phyloP scores from a whole-genome alignment of 768 basidiomycete genomes.

The Boletus coccyginus region DNA sequence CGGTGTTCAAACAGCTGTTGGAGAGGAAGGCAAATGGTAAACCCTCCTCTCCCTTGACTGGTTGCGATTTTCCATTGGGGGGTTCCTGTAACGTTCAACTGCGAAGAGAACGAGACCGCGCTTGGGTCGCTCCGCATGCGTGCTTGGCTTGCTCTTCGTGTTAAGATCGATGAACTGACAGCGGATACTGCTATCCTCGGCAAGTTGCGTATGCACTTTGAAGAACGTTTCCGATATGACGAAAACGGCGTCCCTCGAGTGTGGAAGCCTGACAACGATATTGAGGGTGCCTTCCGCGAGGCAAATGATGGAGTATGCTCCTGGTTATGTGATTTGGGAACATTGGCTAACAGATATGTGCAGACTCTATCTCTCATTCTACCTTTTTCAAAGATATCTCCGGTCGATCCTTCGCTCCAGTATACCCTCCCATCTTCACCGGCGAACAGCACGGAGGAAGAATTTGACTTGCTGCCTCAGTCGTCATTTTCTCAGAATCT shows the following conservation, averaged over 20 bases:
- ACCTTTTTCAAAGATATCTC: slow-evolving; percentile 79
- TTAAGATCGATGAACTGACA: slow-evolving; percentile 91
- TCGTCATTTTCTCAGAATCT: slow-evolving; percentile 80
- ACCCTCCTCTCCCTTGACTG: slow-evolving; percentile 19
- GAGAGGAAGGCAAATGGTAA: slow-evolving; percentile 87
- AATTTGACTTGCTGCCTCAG: slow-evolving; percentile 77
- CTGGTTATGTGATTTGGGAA: background rate
- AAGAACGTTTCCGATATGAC: slow-evolving; percentile 96
- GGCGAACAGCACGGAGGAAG: slow-evolving; percentile 44
- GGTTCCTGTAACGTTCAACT: slow-evolving; percentile 75
- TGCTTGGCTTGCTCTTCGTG: slow-evolving; percentile 80
- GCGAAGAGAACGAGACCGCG: slow-evolving; percentile 79
- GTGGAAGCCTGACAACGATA: slow-evolving; percentile 97
- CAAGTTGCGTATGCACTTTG: slow-evolving; percentile 84
- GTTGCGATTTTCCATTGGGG: background rate
- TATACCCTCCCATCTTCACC: slow-evolving; percentile 63
- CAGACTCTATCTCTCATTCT: slow-evolving; percentile 88
- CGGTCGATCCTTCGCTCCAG: slow-evolving; percentile 59
- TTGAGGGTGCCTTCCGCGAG: slow-evolving; percentile 87
- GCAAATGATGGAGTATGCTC: slow-evolving; percentile 78
- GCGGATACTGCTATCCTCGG: slow-evolving; percentile 81
- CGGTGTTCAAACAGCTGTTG: slow-evolving; percentile 65
- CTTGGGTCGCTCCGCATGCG: slow-evolving; percentile 70
- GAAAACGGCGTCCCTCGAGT: slow-evolving; percentile 92
- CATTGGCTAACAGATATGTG: background rate